These are phyloP conservation scores for Bipolaris bicolor DNA, from an alignment of 2,329 filamentous ascomycete species.

Conservation along the genomic window DNA sequence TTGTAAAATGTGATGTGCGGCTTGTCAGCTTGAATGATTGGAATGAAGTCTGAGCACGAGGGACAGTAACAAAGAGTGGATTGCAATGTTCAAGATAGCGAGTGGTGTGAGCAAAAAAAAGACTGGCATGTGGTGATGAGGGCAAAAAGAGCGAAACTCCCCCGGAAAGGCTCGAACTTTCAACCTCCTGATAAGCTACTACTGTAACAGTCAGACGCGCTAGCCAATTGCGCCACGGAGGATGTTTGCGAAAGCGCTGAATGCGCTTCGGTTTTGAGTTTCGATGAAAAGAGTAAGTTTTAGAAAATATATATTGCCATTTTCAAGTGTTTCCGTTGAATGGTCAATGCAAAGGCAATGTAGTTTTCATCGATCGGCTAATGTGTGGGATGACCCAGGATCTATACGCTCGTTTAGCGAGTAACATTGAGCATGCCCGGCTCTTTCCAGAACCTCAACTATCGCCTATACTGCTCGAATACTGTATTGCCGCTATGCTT, in stretches of 20 bases:
- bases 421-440: neutral
- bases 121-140: no score
- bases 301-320: neutral
- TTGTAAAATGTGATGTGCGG: no score
- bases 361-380: neutral
- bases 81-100: neutral
- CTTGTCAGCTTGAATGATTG: no score
- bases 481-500: constrained; percentile 1
- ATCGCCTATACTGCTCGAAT: neutral
- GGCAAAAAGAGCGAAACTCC: constrained; percentile 28
- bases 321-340: rapidly evolving
- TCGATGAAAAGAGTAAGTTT: neutral
- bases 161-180: constrained; percentile 39
- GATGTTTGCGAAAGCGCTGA: constrained; percentile 23
- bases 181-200: constrained; percentile 29
- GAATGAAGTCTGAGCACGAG: no score
- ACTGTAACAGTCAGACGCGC: constrained; percentile 64
- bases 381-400: neutral
- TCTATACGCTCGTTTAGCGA: neutral
- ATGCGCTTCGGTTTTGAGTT: constrained; percentile 19
- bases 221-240: constrained; percentile 59
- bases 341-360: neutral
- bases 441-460: neutral
- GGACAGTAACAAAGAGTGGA: neutral
- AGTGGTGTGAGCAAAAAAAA: no score